Percentiles rank a stretch among this genome's conserved stretches.
Conservation (phyloP, 257 asterid species). For the Scutellaria galericulata region DNA sequence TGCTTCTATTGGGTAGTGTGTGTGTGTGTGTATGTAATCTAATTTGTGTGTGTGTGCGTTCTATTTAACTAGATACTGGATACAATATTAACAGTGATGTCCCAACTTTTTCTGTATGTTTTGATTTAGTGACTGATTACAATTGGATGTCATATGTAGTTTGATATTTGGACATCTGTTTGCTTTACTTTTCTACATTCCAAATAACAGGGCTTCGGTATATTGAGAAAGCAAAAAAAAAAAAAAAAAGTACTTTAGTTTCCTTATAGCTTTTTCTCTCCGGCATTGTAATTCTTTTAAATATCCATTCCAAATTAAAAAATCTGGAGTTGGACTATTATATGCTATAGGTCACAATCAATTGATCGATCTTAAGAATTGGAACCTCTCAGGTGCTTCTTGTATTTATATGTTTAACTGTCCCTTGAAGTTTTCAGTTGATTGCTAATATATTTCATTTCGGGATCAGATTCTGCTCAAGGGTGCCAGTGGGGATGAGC, state of each 20-base stretch:
- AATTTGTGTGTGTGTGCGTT: neutral
- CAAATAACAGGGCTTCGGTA: neutral
- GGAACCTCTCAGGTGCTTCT: slow-evolving; percentile 14
- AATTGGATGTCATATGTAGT: neutral
- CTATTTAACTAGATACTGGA: neutral
- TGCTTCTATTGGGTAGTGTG: neutral
- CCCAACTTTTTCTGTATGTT: slow-evolving; percentile 17
- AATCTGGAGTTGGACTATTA: slow-evolving; percentile 12
- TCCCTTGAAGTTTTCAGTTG: slow-evolving; percentile 24
- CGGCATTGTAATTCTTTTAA: slow-evolving; percentile 8
- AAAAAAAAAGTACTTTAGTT: neutral
- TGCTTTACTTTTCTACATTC: neutral
- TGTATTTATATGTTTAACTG: slow-evolving; percentile 12
- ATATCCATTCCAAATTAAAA: slow-evolving; percentile 18
- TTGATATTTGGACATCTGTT: slow-evolving; percentile 1
- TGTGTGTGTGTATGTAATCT: neutral
- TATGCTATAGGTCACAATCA: slow-evolving; percentile 13
- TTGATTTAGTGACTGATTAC: slow-evolving; percentile 27
- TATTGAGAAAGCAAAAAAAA: neutral
- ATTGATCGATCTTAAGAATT: slow-evolving; percentile 21
- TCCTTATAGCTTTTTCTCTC: neutral
- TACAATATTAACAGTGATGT: slow-evolving; percentile 10
- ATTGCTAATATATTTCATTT: slow-evolving; percentile 23
- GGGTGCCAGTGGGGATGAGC: slow-evolving; percentile 81
- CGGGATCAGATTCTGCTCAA: slow-evolving; percentile 70